Evolutionary conservation across 2,329 filamentous ascomycete species (phyloP).

Genomic region (Colletotrichum eleusines): DNA sequence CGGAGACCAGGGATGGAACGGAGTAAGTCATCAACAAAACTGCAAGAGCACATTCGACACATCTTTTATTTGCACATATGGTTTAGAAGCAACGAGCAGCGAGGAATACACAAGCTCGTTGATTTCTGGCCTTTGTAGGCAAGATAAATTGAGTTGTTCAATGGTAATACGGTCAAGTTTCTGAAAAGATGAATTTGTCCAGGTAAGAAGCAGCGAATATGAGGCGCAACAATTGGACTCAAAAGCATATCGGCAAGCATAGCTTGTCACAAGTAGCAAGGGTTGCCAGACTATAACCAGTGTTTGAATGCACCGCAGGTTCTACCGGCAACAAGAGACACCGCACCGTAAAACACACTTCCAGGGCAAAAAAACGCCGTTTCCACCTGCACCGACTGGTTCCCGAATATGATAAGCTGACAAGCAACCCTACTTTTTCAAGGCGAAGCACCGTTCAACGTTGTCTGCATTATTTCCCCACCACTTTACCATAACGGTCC

Average conservation of each 20-base stretch:
- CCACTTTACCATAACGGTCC: constrained; percentile 70
- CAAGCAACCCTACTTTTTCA: constrained; percentile 44
- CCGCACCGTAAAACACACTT: too few relatives aligned
- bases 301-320: too few relatives aligned
- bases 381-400: too few relatives aligned
- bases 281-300: too few relatives aligned
- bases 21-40: neutral
- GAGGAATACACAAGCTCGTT: too few relatives aligned
- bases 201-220: neutral
- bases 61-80: neutral
- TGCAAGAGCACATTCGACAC: neutral
- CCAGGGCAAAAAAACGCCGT: rapidly evolving
- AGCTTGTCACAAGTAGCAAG: neutral
- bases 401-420: neutral
- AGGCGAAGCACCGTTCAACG: constrained; percentile 70
- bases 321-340: too few relatives aligned
- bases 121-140: neutral
- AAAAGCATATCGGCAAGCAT: neutral
- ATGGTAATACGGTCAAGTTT: neutral
- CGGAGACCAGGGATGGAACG: neutral
- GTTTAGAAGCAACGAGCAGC: neutral
- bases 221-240: neutral
- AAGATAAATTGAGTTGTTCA: neutral
- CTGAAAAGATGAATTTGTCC: neutral
- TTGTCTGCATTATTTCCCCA: constrained; percentile 70